Base-by-base conservation (phyloP, 768 basidiomycete genomes). In the Lactarius indigo region DNA sequence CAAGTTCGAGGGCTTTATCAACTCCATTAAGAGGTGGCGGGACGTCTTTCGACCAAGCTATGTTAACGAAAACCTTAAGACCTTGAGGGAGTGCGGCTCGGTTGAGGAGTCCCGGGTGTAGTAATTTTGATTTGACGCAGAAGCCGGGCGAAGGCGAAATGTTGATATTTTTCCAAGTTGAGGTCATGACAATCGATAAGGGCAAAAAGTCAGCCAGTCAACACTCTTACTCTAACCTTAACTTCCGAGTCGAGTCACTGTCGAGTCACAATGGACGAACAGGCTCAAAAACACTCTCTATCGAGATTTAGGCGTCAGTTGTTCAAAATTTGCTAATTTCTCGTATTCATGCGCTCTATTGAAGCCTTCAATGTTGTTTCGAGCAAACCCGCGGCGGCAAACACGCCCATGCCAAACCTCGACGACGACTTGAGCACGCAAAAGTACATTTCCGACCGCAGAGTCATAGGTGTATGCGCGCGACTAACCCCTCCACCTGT, bases 401-500 rank as follows among this genome's bases (percentile, higher is more conserved):
- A 84, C 79, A 81, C 76, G 74, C 80, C 86, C 33, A 84, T 87
- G 1, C 87, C 89, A 57, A 79, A 85, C 76, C 87, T 89, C 58
- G 84, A 87, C 59, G 88, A 91, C 76, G 81, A 81, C 59, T 79
- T 82, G 50, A 83, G 84, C 69, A 82, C 91, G 69, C 82, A 86
- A 72, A 81, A 85, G 71, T 91, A 90, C 81, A 87, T 93, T 78
- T 86, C 89, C 75, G 91, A 94, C 78, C 83, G 87, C 59, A 86
- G 91, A 60, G 91, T 93, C 78, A 81, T 89, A 59, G 90, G 90
- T 60, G 90, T 91, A 83, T 68, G 87, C 81, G 50, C 42, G 57
- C 56, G 55, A 56, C 42, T 23, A 26, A 61, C 39, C 60, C 58
- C 50, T 10, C 35, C 26, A 50, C 41, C 50, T 52, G 3, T 37